Conservation (phyloP, 106 monocot species). For the Chionographis japonica region DNA sequence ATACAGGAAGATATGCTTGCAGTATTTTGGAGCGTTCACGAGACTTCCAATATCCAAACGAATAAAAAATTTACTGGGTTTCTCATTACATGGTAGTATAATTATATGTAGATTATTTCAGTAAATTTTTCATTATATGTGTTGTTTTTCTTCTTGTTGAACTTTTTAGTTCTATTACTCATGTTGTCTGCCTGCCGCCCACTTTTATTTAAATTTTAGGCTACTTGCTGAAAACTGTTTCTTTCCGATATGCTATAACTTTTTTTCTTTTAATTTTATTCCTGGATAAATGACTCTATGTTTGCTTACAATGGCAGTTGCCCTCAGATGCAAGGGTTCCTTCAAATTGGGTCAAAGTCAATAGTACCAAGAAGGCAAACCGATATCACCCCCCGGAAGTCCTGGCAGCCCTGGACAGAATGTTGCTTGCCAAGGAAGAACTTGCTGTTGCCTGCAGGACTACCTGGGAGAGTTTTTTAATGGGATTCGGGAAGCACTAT, state of each 20-base stretch:
- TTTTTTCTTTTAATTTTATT: background rate
- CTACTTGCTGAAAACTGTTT: background rate
- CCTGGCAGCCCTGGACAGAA: constrained; percentile 49
- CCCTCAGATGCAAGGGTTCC: constrained; percentile 63
- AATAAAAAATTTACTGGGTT: too few relatives aligned
- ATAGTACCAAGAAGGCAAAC: constrained; percentile 85
- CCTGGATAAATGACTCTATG: background rate
- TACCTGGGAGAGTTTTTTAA: constrained; percentile 67
- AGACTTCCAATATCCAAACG: too few relatives aligned
- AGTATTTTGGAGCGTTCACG: too few relatives aligned
- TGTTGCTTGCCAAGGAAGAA: constrained; percentile 81
- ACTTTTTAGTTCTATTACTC: too few relatives aligned
- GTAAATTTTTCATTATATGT: too few relatives aligned
- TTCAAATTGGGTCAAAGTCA: constrained; percentile 75
- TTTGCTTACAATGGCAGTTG: constrained; percentile 38
- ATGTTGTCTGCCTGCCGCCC: too few relatives aligned
- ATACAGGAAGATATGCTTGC: too few relatives aligned
- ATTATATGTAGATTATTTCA: too few relatives aligned
- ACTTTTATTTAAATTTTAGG: background rate
- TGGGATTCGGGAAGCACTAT: constrained; percentile 64
- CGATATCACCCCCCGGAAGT: constrained; percentile 95
- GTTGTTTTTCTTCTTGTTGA: too few relatives aligned
- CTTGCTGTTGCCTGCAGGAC: constrained; percentile 60
- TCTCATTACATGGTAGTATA: too few relatives aligned
- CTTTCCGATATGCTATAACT: background rate